These are phyloP conservation scores for Aristolochia contorta DNA, from an alignment of 164 flowering plant genomes.

Conservation along the genomic window DNA sequence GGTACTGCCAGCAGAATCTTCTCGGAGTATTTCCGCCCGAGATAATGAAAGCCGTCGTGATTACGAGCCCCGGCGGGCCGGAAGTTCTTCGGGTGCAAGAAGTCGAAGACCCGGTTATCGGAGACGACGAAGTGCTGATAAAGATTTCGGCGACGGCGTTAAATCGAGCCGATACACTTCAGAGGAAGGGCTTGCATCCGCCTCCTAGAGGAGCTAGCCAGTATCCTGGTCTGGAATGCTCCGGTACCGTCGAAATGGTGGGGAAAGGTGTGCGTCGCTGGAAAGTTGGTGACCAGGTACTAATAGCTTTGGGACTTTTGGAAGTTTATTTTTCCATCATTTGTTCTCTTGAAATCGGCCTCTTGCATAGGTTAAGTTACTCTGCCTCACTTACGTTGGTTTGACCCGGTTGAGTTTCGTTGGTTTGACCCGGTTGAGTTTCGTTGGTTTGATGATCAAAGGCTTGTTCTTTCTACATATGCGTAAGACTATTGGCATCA, in stretches of 20 bases:
- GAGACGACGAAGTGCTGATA: conserved; percentile 69
- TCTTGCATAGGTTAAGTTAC: background rate
- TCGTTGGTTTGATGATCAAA: background rate
- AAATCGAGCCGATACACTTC: conserved; percentile 69
- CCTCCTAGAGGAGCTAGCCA: conserved; percentile 64
- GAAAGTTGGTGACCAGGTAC: conserved; percentile 93
- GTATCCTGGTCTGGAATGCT: conserved; percentile 78
- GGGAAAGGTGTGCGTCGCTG: conserved; percentile 67
- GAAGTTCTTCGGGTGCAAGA: conserved; percentile 65
- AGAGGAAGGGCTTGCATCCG: conserved; percentile 53
- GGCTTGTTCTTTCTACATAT: too few relatives aligned
- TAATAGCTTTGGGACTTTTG: background rate
- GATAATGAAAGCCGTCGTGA: conserved; percentile 77
- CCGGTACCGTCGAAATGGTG: conserved; percentile 63
- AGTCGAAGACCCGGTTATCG: conserved; percentile 63
- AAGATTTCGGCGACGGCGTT: conserved; percentile 68
- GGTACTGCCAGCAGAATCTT: too few relatives aligned
- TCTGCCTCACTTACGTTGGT: background rate
- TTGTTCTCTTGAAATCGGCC: background rate
- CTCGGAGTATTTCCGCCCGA: background rate
- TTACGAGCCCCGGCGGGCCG: conserved; percentile 61
- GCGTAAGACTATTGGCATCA: too few relatives aligned
- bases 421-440: too few relatives aligned
- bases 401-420: background rate
- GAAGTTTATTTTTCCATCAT: background rate